These are phyloP conservation scores for Phytophthora melonis DNA, from an alignment of 352 stramenopile genomes.

Conservation along the genomic window DNA sequence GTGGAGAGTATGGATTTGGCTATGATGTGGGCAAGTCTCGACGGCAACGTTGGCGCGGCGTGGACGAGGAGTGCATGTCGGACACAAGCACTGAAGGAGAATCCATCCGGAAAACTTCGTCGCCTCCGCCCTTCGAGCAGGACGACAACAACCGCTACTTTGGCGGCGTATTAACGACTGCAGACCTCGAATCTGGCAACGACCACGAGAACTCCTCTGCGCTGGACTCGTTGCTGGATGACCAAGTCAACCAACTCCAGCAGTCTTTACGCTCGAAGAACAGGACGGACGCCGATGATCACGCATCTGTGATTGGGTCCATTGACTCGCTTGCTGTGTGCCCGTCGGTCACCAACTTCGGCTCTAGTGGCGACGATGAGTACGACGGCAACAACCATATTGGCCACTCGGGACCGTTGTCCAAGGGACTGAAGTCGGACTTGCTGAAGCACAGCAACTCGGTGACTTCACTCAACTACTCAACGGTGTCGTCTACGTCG, in stretches of 20 bases:
- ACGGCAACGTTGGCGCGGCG: slow-evolving; percentile 40
- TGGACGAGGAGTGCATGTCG: slow-evolving; percentile 70
- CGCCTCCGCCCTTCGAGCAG: slow-evolving; percentile 28
- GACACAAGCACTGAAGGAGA: slow-evolving; percentile 61
- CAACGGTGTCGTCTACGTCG: slow-evolving; percentile 56
- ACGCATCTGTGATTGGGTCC: slow-evolving; percentile 34
- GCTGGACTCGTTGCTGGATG: slow-evolving; percentile 42
- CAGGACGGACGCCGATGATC: slow-evolving; percentile 26
- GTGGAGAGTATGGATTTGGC: slow-evolving; percentile 50
- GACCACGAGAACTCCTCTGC: slow-evolving; percentile 18
- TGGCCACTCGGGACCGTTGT: slow-evolving; percentile 23
- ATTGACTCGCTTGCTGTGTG: slow-evolving; percentile 45
- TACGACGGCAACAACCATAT: slow-evolving; percentile 45
- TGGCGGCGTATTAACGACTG: slow-evolving; percentile 36
- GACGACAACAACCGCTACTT: slow-evolving; percentile 46
- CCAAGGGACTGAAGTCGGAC: slow-evolving; percentile 24
- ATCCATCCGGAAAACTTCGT: slow-evolving; percentile 45
- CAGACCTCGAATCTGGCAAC: slow-evolving; percentile 36
- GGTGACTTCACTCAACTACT: slow-evolving; percentile 50
- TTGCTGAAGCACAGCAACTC: slow-evolving; percentile 50
- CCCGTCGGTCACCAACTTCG: slow-evolving; percentile 37
- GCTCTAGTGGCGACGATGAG: slow-evolving; percentile 29
- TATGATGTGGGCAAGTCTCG: slow-evolving; percentile 52
- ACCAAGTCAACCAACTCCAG: slow-evolving; percentile 40
- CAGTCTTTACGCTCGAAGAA: slow-evolving; percentile 37